phyloP scores from a whole-genome alignment of 2,329 filamentous ascomycete genomes.

The Fusarium marasasianum region DNA sequence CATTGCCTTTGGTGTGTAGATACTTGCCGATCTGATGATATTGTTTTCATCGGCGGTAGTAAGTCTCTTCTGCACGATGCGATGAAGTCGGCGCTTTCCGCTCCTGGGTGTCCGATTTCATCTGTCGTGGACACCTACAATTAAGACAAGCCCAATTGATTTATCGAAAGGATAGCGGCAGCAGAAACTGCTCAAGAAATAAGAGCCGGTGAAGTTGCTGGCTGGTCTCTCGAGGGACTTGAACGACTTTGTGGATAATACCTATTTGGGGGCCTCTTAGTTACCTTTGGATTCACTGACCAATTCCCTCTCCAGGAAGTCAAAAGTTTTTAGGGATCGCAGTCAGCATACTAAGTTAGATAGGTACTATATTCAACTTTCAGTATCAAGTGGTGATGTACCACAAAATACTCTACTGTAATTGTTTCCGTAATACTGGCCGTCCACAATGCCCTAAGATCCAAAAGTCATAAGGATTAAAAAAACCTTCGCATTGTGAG shows the following conservation, averaged over 20 bases:
- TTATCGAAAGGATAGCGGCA: constrained; percentile 57
- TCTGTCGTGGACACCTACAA: constrained; percentile 71
- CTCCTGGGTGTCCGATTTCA: constrained; percentile 69
- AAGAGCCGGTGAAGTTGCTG: constrained; percentile 60
- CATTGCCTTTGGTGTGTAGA: constrained; percentile 72
- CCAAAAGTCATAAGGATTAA: neutral
- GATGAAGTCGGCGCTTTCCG: constrained; percentile 65
- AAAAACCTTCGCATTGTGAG: neutral
- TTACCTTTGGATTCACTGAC: constrained; percentile 71
- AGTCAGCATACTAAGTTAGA: constrained; percentile 50
- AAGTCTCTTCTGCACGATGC: constrained; percentile 59
- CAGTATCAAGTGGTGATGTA: neutral
- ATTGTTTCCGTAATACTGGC: too few relatives aligned
- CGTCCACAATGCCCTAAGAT: neutral
- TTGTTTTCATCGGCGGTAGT: constrained; percentile 67
- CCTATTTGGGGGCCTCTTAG: constrained; percentile 66
- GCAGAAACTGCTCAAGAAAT: constrained; percentile 51
- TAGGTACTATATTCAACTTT: neutral
- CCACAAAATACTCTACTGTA: neutral
- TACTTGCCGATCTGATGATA: constrained; percentile 68
- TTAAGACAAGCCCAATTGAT: constrained; percentile 76
- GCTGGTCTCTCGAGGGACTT: constrained; percentile 52
- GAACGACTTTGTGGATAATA: constrained; percentile 51
- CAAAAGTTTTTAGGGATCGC: constrained; percentile 34
- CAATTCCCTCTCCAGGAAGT: constrained; percentile 57